Conservation (phyloP, 176 grass and related monocot species). For the Alopecurus myosuroides region DNA sequence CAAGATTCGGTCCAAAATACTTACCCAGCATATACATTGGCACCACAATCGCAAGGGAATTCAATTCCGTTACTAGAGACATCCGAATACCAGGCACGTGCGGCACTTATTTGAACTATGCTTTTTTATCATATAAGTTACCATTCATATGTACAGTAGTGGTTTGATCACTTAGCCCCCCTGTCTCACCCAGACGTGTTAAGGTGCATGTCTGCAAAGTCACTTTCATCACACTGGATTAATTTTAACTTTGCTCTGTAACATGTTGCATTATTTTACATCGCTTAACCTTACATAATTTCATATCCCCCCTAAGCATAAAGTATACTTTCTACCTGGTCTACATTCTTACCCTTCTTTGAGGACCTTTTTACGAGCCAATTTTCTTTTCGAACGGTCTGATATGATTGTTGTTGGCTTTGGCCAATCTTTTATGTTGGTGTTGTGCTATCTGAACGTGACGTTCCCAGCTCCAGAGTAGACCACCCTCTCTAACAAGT, state of each 20-base stretch:
- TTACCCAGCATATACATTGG: slow-evolving; percentile 43
- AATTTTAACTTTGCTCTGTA: background rate
- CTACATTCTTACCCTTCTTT: background rate
- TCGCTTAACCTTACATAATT: background rate
- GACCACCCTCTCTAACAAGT: background rate
- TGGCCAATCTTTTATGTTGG: background rate
- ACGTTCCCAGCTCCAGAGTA: background rate
- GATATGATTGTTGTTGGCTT: background rate
- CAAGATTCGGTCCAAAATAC: slow-evolving; percentile 29
- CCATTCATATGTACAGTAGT: background rate
- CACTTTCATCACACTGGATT: background rate
- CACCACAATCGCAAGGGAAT: slow-evolving; percentile 30
- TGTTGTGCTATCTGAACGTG: background rate
- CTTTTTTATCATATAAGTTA: slow-evolving; percentile 14
- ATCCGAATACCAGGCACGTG: slow-evolving; percentile 49
- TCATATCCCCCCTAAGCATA: background rate
- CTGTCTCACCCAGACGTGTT: background rate
- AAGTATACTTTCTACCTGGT: background rate
- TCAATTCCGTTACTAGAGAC: slow-evolving; percentile 53
- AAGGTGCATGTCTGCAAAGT: background rate
- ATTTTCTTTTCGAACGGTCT: background rate
- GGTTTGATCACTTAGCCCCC: background rate
- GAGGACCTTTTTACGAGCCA: background rate
- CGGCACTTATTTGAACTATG: slow-evolving; percentile 1
- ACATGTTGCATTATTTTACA: background rate